Conservation (phyloP, 257 asterid genomes). For the Solanum sejunctum region DNA sequence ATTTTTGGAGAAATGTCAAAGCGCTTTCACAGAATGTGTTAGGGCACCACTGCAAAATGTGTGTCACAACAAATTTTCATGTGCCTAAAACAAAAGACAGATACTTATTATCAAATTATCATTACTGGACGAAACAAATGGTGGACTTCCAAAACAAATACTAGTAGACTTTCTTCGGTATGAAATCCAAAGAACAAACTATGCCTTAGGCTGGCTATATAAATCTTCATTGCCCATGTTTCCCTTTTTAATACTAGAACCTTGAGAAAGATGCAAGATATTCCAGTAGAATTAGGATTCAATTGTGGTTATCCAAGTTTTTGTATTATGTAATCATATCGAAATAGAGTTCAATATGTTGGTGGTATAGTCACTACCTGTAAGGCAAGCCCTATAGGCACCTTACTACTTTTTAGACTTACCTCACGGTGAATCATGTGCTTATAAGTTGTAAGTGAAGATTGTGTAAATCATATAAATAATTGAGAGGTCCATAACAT, state of each 20-base stretch:
- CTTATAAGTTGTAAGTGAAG: neutral
- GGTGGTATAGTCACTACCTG: too few species aligned
- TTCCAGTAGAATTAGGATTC: neutral
- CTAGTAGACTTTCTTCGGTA: neutral
- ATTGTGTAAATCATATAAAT: neutral
- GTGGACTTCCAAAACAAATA: neutral
- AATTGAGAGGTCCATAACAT: neutral
- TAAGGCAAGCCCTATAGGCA: too few species aligned
- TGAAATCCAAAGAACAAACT: neutral
- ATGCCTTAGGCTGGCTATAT: neutral
- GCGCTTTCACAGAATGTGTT: slow-evolving; percentile 95
- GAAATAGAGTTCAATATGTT: too few species aligned
- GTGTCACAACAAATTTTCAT: neutral
- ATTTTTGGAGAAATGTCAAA: slow-evolving; percentile 77
- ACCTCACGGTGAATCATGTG: neutral
- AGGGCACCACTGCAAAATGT: slow-evolving; percentile 63
- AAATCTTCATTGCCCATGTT: neutral
- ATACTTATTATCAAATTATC: neutral
- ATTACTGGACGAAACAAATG: neutral
- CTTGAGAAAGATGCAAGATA: neutral
- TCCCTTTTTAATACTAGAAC: neutral
- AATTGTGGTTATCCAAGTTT: neutral
- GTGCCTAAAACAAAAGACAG: neutral
- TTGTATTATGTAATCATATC: too few species aligned
- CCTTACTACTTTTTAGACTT: too few species aligned